A percentile compares a stretch with the other conserved stretches of the same genome.
Evolutionary conservation across 352 stramenopile species (phyloP).

Genomic region (Phytophthora multivora): DNA sequence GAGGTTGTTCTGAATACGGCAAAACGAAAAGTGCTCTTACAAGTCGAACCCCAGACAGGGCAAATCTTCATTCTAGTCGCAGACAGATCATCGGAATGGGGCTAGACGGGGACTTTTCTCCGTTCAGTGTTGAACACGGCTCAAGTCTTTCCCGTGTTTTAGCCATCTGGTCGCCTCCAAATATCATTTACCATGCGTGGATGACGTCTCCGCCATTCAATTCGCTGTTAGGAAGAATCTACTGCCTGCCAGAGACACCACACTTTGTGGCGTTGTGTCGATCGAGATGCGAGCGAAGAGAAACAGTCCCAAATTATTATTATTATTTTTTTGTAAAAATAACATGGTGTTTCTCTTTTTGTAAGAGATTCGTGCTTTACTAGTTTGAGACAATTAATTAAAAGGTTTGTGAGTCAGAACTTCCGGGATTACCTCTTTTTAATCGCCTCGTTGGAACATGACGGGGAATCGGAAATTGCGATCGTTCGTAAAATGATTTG

Average conservation of each 20-base stretch:
- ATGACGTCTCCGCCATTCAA: conserved; percentile 10
- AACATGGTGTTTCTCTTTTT: too few relatives aligned
- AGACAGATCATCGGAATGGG: conserved; percentile 16
- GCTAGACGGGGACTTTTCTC: neutral
- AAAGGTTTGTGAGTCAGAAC: neutral
- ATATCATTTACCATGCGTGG: neutral
- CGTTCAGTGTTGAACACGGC: conserved; percentile 18
- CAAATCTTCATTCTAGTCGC: conserved; percentile 14
- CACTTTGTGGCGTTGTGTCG: conserved; percentile 10
- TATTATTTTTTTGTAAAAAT: neutral
- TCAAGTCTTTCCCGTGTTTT: conserved; percentile 16
- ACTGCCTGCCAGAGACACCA: conserved; percentile 18
- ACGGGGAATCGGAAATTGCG: neutral
- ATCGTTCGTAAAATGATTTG: conserved; percentile 4
- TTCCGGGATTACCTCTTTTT: neutral
- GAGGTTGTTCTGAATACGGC: conserved; percentile 1
- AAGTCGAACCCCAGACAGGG: too few relatives aligned
- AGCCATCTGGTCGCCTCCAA: conserved; percentile 16
- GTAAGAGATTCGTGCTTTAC: neutral
- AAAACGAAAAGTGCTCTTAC: conserved; percentile 15
- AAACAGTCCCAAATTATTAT: neutral
- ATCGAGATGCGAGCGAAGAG: conserved; percentile 12
- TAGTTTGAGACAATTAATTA: neutral
- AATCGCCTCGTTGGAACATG: neutral
- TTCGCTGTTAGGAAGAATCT: conserved; percentile 13